Conservation (phyloP, 2,329 filamentous ascomycete species). For the Helotiales sp. region DNA sequence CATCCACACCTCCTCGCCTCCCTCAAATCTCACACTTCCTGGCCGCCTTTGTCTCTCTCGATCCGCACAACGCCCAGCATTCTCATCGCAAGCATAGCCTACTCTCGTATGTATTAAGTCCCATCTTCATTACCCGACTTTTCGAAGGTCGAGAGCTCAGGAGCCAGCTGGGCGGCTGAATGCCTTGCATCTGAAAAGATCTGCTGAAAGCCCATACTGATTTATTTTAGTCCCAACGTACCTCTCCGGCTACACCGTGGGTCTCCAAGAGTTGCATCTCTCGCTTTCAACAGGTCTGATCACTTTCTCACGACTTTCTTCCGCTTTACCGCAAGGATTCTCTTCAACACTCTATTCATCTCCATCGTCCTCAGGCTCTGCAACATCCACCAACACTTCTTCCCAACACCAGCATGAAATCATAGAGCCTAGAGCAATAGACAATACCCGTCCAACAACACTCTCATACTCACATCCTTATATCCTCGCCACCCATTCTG, state of each 20-base stretch:
- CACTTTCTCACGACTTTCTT: slow-evolving; percentile 48
- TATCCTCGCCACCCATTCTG: slow-evolving; percentile 65
- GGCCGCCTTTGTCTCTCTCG: slow-evolving; percentile 78
- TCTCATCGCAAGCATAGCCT: slow-evolving; percentile 82
- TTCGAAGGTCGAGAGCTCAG: no score
- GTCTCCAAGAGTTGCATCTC: slow-evolving; percentile 85
- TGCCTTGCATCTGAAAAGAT: no score
- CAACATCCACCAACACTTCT: slow-evolving; percentile 35
- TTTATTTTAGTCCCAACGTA: slow-evolving; percentile 76
- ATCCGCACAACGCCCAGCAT: slow-evolving; percentile 65
- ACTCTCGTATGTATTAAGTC: no score
- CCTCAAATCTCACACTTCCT: slow-evolving; percentile 76
- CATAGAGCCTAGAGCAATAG: background rate
- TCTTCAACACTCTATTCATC: slow-evolving; percentile 37
- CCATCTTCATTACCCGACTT: no score
- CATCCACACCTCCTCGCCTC: slow-evolving; percentile 64
- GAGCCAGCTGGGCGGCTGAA: no score
- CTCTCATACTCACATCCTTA: slow-evolving; percentile 62
- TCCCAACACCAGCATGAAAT: background rate
- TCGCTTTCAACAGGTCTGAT: slow-evolving; percentile 34
- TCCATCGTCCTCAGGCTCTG: slow-evolving; percentile 10
- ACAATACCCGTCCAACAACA: slow-evolving; percentile 26
- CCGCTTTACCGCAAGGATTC: slow-evolving; percentile 49
- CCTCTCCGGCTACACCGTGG: slow-evolving; percentile 81
- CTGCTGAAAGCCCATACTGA: no score